phyloP scores from a whole-genome alignment of 2,329 filamentous ascomycete genomes.

The Thielaviopsis punctulata region DNA sequence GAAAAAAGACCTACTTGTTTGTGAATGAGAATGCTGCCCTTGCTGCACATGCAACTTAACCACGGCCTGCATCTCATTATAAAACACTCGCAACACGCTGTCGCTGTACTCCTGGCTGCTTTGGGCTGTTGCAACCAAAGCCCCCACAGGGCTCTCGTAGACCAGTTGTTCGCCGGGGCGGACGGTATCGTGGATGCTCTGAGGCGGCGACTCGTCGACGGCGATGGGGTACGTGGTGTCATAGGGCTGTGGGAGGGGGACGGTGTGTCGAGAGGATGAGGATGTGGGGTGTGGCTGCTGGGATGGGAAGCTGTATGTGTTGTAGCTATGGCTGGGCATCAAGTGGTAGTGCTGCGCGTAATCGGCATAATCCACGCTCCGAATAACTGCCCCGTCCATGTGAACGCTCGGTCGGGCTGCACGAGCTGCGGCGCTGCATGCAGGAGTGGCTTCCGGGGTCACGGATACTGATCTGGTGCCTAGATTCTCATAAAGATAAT shows the following conservation, averaged over 20 bases:
- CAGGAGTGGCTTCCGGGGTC: no score
- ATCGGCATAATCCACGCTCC: background rate
- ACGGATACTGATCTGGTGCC: no score
- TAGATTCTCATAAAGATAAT: no score
- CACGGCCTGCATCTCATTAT: background rate
- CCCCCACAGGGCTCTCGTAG: background rate
- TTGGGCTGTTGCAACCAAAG: background rate
- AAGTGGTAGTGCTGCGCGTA: background rate
- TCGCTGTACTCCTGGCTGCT: background rate
- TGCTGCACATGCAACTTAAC: background rate
- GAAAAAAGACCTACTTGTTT: background rate
- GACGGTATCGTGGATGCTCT: background rate
- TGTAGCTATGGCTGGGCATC: background rate
- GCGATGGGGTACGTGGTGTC: background rate
- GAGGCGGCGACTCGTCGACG: background rate
- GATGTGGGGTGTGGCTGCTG: background rate
- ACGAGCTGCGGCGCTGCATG: no score
- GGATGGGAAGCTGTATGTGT: background rate
- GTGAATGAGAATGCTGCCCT: background rate
- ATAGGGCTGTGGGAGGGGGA: no score
- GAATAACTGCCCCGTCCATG: no score
- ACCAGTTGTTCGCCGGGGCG: conserved; percentile 2
- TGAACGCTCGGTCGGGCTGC: no score
- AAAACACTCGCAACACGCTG: background rate
- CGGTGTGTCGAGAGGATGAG: background rate